phyloP scores from a whole-genome alignment of 2,329 filamentous ascomycete genomes.

The Pyricularia sp. region DNA sequence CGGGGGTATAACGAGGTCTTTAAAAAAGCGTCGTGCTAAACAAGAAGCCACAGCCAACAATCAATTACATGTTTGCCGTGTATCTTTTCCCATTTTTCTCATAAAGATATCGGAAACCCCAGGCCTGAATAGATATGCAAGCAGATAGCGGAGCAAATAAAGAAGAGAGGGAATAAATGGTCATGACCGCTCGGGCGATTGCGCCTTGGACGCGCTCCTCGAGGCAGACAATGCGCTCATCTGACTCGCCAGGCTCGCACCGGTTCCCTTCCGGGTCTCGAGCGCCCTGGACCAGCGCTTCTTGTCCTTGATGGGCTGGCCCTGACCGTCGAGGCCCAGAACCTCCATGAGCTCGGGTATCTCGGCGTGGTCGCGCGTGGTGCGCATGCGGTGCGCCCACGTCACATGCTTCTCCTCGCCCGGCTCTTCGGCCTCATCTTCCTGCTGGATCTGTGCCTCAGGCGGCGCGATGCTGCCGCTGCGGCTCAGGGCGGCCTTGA shows the following conservation, averaged over 20 bases:
- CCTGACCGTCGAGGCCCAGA: slow-evolving; percentile 43
- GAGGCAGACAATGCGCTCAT: slow-evolving; percentile 25
- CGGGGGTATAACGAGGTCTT: background rate
- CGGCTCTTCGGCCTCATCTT: slow-evolving; percentile 17
- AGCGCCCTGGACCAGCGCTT: slow-evolving; percentile 39
- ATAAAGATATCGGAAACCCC: background rate
- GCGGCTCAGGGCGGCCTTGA: background rate
- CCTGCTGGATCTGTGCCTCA: slow-evolving; percentile 7
- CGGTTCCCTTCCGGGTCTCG: slow-evolving; percentile 41
- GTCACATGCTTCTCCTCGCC: slow-evolving; percentile 51
- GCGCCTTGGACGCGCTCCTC: background rate
- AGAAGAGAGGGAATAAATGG: background rate
- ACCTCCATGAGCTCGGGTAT: slow-evolving; percentile 55
- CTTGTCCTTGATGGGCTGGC: slow-evolving; percentile 25
- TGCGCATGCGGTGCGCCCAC: slow-evolving; percentile 78
- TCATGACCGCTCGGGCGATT: background rate
- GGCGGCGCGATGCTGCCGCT: slow-evolving; percentile 1
- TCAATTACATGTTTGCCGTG: background rate
- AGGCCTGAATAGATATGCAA: background rate
- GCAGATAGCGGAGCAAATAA: background rate
- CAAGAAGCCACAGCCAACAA: background rate
- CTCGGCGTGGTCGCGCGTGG: slow-evolving; percentile 69
- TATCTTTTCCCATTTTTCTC: background rate
- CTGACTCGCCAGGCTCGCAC: slow-evolving; percentile 38
- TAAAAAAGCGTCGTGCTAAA: background rate